Percentiles rank a stretch among this genome's conserved stretches.
These are phyloP conservation scores for Dissoconium aciculare DNA, from an alignment of 2,329 filamentous ascomycete genomes.

Conservation along the genomic window DNA sequence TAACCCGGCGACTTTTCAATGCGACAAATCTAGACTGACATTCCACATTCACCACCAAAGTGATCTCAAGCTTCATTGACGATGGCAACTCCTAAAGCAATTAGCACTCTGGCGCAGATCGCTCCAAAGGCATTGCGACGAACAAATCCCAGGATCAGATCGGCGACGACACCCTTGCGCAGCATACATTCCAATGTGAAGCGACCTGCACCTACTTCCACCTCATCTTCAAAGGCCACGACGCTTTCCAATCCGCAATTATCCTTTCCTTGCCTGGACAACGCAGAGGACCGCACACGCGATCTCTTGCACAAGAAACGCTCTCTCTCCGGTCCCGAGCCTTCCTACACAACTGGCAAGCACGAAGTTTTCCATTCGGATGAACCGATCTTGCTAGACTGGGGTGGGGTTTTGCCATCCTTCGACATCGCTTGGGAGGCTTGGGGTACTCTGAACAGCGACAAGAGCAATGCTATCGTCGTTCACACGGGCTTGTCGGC, in stretches of 20 bases:
- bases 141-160: constrained; percentile 6
- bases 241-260: constrained; percentile 63
- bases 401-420: constrained; percentile 80
- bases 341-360: constrained; percentile 82
- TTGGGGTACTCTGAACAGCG: constrained; percentile 68
- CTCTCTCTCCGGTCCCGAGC: constrained; percentile 64
- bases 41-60: too few species aligned
- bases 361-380: constrained; percentile 62
- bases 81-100: too few species aligned
- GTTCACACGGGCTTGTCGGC: constrained; percentile 89
- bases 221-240: constrained; percentile 12
- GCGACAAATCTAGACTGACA: too few species aligned
- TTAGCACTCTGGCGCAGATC: constrained; percentile 3
- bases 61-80: too few species aligned
- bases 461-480: constrained; percentile 77
- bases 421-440: constrained; percentile 89
- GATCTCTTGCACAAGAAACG: constrained; percentile 50
- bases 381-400: constrained; percentile 70
- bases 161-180: constrained; percentile 1
- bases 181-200: constrained; percentile 7
- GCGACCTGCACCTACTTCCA: constrained; percentile 11
- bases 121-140: constrained; percentile 7
- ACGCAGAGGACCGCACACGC: constrained; percentile 57
- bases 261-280: constrained; percentile 81
- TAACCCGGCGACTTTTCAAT: too few species aligned